Evolutionary conservation across 208 protist species (phyloP), one percentile per base, ranked within the genome.

Genomic region (Kentomonas sorsogonicus): DNA sequence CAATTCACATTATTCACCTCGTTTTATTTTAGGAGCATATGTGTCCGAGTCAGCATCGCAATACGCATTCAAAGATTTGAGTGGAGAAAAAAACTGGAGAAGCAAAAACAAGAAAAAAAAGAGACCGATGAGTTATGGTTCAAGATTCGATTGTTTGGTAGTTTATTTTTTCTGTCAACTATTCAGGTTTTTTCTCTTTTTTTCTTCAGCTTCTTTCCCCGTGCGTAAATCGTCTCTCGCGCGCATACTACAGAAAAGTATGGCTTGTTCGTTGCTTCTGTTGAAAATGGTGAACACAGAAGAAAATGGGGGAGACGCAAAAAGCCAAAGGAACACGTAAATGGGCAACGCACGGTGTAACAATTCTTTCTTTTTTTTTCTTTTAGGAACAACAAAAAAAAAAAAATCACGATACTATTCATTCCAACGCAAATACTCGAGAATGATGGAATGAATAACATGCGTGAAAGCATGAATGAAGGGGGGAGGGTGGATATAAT

Each of bases 271-370:
- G n/a, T n/a, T n/a, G n/a, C n/a, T n/a, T n/a, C n/a, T n/a, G n/a
- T n/a, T n/a, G n/a, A n/a, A n/a, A n/a, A n/a, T n/a, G n/a, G n/a
- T n/a, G n/a, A n/a, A n/a, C n/a, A n/a, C 51, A 53, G 40, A 44
- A 29, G 3, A 60, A 48, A 53, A 52, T 10, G 46, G 43, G n/a
- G 23, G 33, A 15, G 33, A 11, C 6, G 23, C 6, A 18, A 15
- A 15, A 61, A 50, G 58, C 25, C 60, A 39, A 52, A 69, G 46
- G 30, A 59, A 15, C 29, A 60, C 63, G 39, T 48, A n/a, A 55
- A 62, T 46, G 39, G 59, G 22, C 47, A 4, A 58, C n/a, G n/a
- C 11, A 53, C 29, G 36, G 40, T 26, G 6, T 13, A 55, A 40
- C 9, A n/a, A 34, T 18, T 53, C 4, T 36, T 41, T 16, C 16